Base-by-base conservation (phyloP, 768 basidiomycete species). In the Strobilomyces echinocephalus region DNA sequence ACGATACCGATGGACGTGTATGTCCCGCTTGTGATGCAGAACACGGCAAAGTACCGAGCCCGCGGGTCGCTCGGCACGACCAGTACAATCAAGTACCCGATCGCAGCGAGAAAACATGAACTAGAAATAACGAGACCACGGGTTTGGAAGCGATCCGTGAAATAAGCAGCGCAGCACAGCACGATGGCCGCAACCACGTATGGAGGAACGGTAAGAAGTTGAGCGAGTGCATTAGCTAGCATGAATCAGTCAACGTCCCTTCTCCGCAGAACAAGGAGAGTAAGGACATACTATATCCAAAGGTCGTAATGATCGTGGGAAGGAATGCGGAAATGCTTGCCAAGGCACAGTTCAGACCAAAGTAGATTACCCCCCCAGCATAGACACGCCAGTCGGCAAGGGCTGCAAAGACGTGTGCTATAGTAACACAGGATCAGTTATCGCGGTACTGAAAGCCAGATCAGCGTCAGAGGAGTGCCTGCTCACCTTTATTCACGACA, bases 321-420 rank as follows among this genome's bases (percentile, higher is more conserved):
- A 93, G 71, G 72, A 93, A 93, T 0, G 88, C 88, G 21, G 85
- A 84, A 34, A 86, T 86, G 9, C 88, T 87, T n/a, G 87, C 83
- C 15, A 91, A 72, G 20, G 87, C 85, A 47, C 80, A 81, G 61
- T 90, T 90, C 46, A 88, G 70, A 30, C 86, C 87, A 63, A 91
- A 89, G 66, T 88, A 91, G 55, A 90, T 82, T 28, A 83, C 77
- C 0, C 89, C 89, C 0, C 76, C 87, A 8, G 73, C 61, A 59
- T 88, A 60, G 49, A 85, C 80, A 60, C 84, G 80, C 89, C 88
- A 90, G 64, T 91, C 90, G 48, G 71, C 64, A 60, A 90, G 75
- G 4, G 87, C 89, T 46, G 78, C 72, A 8, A 67, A 58, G 36
- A 89, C 74, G 59, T 90, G 87, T 24, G 74, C 86, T 87, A 55